Evolutionary conservation across 2,329 filamentous ascomycete species (phyloP).

Genomic region (Alternaria triticimaculans): DNA sequence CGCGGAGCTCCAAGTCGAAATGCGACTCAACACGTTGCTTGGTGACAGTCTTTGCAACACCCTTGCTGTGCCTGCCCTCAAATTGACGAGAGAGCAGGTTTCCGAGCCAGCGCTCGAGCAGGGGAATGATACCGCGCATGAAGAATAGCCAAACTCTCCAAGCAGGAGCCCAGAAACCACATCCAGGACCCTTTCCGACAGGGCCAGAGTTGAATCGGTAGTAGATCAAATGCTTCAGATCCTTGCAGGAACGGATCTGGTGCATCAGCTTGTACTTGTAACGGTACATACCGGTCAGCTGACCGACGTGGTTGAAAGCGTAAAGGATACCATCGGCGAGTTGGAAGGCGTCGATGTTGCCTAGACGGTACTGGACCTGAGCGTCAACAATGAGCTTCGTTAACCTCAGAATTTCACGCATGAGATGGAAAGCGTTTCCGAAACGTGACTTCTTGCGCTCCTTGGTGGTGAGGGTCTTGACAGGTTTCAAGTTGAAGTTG

Average conservation of each 20-base stretch:
- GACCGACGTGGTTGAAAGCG: conserved; percentile 98
- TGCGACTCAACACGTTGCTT: conserved; percentile 99
- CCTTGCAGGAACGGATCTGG: conserved; percentile 98
- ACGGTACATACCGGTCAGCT: conserved; percentile 98
- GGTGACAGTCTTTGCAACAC: conserved; percentile 97
- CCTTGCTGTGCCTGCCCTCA: conserved; percentile 97
- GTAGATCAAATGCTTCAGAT: conserved; percentile 98
- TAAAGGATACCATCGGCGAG: conserved; percentile 98
- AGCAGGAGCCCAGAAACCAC: conserved; percentile 98
- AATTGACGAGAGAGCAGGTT: conserved; percentile 97
- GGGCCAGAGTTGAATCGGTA: conserved; percentile 98
- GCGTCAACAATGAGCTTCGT: conserved; percentile 99
- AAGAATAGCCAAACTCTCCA: conserved; percentile 99
- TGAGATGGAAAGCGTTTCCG: conserved; percentile 97
- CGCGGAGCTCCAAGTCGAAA: conserved; percentile 94
- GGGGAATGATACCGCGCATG: conserved; percentile 96
- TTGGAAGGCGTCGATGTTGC: conserved; percentile 99
- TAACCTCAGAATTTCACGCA: conserved; percentile 94
- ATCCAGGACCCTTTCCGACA: conserved; percentile 96
- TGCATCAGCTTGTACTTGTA: conserved; percentile 99
- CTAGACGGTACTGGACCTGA: conserved; percentile 95
- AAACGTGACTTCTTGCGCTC: conserved; percentile 99
- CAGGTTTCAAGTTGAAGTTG: conserved; percentile 99
- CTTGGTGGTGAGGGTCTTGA: conserved; percentile 98
- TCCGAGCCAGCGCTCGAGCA: conserved; percentile 95